These are phyloP conservation scores for Fusarium sp. DNA, from an alignment of 2,329 filamentous ascomycete species.

Conservation along the genomic window DNA sequence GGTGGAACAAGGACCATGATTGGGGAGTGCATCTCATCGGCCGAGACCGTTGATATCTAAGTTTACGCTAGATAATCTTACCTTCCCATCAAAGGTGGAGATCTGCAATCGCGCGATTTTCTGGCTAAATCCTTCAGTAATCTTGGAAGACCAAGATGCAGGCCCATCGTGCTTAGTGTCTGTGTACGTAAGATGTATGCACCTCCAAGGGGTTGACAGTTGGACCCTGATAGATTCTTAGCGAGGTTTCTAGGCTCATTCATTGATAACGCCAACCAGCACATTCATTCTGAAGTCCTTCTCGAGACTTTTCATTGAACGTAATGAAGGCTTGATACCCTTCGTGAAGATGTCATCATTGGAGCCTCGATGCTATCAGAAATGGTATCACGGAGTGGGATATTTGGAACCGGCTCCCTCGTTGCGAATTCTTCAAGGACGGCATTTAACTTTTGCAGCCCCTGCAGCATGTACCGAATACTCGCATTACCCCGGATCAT, in stretches of 20 bases:
- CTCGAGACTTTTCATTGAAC: too few relatives aligned
- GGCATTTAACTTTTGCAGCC: too few relatives aligned
- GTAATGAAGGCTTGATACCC: too few relatives aligned
- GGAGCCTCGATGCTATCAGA: too few relatives aligned
- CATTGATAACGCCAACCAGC: not conserved
- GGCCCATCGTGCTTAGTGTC: not conserved
- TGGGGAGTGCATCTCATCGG: not conserved
- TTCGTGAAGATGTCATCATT: not conserved
- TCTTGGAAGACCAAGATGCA: not conserved
- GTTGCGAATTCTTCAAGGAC: too few relatives aligned
- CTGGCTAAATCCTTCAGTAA: not conserved
- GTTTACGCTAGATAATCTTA: slow-evolving; percentile 13
- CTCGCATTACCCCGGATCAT: slow-evolving; percentile 16
- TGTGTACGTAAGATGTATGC: slow-evolving; percentile 13
- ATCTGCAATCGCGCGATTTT: slow-evolving; percentile 35
- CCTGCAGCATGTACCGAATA: not conserved
- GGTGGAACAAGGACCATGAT: not conserved
- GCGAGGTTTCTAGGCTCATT: not conserved
- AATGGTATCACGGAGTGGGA: too few relatives aligned
- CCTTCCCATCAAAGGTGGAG: slow-evolving; percentile 7
- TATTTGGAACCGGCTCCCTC: too few relatives aligned
- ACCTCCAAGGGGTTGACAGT: slow-evolving; percentile 12
- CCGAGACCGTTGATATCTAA: slow-evolving; percentile 3
- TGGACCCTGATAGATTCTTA: not conserved
- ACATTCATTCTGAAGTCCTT: not conserved